A percentile compares a stretch with the other conserved stretches of the same genome.
Conservation (phyloP, 2,329 filamentous ascomycete species). For the Fusarium dimerum region DNA sequence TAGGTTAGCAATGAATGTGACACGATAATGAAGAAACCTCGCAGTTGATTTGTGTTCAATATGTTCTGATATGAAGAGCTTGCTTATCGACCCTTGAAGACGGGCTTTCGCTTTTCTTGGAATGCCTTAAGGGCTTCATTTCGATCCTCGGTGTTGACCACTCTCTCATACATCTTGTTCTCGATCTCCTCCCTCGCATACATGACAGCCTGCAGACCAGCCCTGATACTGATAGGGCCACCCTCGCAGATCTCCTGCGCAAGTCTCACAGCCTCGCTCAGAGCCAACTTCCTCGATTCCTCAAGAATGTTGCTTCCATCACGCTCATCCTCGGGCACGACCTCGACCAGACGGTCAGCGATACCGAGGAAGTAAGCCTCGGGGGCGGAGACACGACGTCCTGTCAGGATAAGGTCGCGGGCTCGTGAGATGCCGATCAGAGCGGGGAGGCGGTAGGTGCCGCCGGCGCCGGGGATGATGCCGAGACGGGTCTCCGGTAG, state of each 20-base stretch:
- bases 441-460: constrained; percentile 82
- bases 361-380: constrained; percentile 93
- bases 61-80: neutral
- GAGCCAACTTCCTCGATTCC: constrained; percentile 64
- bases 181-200: constrained; percentile 76
- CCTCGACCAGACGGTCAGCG: constrained; percentile 85
- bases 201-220: constrained; percentile 76
- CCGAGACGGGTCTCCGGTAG: constrained; percentile 90
- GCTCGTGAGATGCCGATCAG: constrained; percentile 80
- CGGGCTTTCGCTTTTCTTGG: constrained; percentile 60
- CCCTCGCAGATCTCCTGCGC: constrained; percentile 87
- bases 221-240: constrained; percentile 78
- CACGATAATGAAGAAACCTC: neutral
- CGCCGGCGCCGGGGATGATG: constrained; percentile 93
- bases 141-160: constrained; percentile 82
- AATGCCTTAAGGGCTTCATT: constrained; percentile 89
- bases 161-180: constrained; percentile 81
- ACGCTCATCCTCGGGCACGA: constrained; percentile 59
- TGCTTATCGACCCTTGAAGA: constrained; percentile 55
- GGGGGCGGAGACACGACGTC: constrained; percentile 76
- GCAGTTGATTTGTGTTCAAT: neutral
- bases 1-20: neutral
- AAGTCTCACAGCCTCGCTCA: constrained; percentile 75
- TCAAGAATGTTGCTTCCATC: constrained; percentile 48
- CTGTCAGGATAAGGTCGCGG: constrained; percentile 88